Evolutionary conservation across 441 rosid species (phyloP), one percentile per base, ranked within the genome.

Genomic region (Populus hybrid): DNA sequence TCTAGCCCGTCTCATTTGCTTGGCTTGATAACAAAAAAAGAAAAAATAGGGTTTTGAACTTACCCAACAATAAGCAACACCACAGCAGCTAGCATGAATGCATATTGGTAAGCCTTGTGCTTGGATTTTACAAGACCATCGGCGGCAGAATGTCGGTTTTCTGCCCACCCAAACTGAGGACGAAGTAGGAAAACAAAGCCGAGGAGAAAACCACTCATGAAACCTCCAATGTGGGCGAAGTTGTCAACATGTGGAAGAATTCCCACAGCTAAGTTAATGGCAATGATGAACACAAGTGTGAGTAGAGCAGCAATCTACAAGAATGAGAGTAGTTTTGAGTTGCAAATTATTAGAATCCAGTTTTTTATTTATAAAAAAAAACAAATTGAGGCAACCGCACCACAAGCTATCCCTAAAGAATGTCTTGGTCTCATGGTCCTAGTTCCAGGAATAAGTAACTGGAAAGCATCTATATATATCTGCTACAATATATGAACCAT

Each of bases 211-310:
- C 99, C 99, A 0, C 95, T 70, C 32, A 87, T 75, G 85, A 94
- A 92, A 35, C 99, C 99, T 74, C 99, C 99, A 9, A 97, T 91
- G 78, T 97, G 98, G 1, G 98, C 94, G 74, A 90, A 94, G 91
- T 97, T 97, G 83, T 30, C 32, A 30, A 30, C 32, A 30, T 30
- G 32, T 30, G 32, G 32, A 30, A 30, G 32, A 30, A 30, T 73
- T 23, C 99, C 97, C 2, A 97, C 84, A 5, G 90, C 97, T 74
- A 94, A 84, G 87, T 94, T 94, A 59, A 94, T 80, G 78, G 81
- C 97, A 0, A 90, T 81, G 78, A 93, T 88, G 88, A 93, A 34
- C 73, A 92, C 35, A 40, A 94, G 90, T 12, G 92, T 89, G 74
- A 92, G 69, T 53, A 97, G 78, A 79, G 98, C 94, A 1, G 96